Base-by-base conservation (phyloP, 441 rosid species). In the Rhodomyrtus psidioides region DNA sequence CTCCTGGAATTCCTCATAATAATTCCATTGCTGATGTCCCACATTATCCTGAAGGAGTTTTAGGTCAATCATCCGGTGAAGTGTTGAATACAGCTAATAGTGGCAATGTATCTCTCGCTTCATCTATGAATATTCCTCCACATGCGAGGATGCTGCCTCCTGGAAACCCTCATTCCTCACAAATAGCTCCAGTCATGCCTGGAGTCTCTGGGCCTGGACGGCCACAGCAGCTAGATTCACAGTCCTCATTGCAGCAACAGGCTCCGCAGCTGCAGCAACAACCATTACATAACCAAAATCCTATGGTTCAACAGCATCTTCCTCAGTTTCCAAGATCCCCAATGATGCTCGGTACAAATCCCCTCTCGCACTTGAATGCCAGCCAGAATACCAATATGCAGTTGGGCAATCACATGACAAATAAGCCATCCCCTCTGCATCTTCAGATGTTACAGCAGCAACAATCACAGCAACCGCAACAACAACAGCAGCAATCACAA, bases 381-480 rank as follows among this genome's bases (percentile, higher is more conserved):
- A 90, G 93, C 81, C 97, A 92, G 92, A 94, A 90, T 89, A 91
- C 98, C 28, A 94, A 89, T 87, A 89, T 96, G 94, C 98, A 92
- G 85, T 87, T 94, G 86, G 96, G 96, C 60, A 94, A 90, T 89
- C 99, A 93, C 90, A 91, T 95, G 96, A 92, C 91, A 84, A 94
- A 93, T 90, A 96, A 94, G 88, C 83, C 92, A 83, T 86, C 97
- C 21, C 24, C 94, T 85, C 93, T 90, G 85, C 99, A 92, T 89
- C 92, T 94, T 91, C 98, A 95, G 93, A 85, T 92, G 90, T 86
- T 95, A 17, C 98, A 93, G 74, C 96, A 91, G 83, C 97, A 91
- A 82, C 98, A 94, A 44, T 94, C 39, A 7, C 85, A 56, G 76
- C 85, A 59, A 23, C 53, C 9, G 46, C 84, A 90, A 58, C 92